Base-by-base conservation (phyloP, 495 filamentous ascomycete genomes). In the Pseudevernia furfuracea region DNA sequence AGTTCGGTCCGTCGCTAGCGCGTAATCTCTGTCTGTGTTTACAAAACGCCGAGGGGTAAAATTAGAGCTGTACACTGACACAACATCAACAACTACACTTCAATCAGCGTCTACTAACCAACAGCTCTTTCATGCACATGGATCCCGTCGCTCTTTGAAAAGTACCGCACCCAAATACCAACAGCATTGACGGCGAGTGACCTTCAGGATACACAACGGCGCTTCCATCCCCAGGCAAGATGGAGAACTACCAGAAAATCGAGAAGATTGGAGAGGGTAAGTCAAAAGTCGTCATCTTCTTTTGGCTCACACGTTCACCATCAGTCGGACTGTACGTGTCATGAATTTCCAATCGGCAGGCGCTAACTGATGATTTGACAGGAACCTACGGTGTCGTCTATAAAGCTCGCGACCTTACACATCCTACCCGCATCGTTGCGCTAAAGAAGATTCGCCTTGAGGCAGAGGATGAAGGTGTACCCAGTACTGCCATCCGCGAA, bases 181-280 rank as follows among this genome's bases (percentile, higher is more conserved):
- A 25, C 15, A 58, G 39, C 38, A 38, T 62, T 41, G 61, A 48
- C 39, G 9, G n/a, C 28, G 15, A 37, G 38, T 8, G 21, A 37
- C 43, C 9, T 25, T 12, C 30, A 58, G 15, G 25, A 48, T 58
- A n/a, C 10, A 25, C 53, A 25, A 23, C 21, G 17, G 21, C 15
- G 30, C 23, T 62, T 43, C 11, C 25, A 39, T 34, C 43, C 28
- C 48, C 21, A 36, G n/a, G 36, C 25, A 32, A 65, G 68, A 99
- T 99, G 94, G 94, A 99, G 74, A 96, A 97, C 75, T 99, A 99
- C 76, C 92, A 97, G 80, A 97, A 97, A 79, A 88, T 99, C 64
- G 94, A 99, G 81, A 99, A 99, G 80, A 95, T 99, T 76, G 94
- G 94, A 70, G 94, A 99, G 83, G 94, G 94, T 96, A 73, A 49